A percentile compares a stretch with the other conserved stretches of the same genome.
These are phyloP conservation scores for Colletotrichum incanum DNA, from an alignment of 2,329 filamentous ascomycete species.

Conservation along the genomic window DNA sequence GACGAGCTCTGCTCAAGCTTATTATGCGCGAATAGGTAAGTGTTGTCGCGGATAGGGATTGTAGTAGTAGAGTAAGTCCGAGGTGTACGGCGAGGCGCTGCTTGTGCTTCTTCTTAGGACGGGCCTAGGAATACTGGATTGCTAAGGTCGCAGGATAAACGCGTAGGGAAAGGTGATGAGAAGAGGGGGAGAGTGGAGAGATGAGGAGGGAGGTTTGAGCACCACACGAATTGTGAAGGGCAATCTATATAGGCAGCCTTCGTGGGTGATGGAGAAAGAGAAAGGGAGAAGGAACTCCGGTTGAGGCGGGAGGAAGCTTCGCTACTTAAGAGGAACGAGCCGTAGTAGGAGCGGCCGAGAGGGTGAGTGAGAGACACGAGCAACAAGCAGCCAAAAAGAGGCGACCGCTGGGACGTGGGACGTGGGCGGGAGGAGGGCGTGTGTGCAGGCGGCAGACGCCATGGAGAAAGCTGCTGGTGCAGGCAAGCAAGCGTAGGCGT, in stretches of 20 bases:
- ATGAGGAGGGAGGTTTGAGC: slow-evolving; percentile 39
- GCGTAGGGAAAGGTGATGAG: slow-evolving; percentile 42
- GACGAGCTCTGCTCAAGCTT: slow-evolving; percentile 44
- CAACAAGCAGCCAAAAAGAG: slow-evolving; percentile 33
- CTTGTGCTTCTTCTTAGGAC: slow-evolving; percentile 36
- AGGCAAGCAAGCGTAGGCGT: slow-evolving; percentile 7
- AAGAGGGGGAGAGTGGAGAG: slow-evolving; percentile 33
- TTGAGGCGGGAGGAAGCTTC: slow-evolving; percentile 41
- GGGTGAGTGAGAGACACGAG: slow-evolving; percentile 33
- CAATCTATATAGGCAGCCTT: slow-evolving; percentile 45
- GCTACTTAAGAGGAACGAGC: slow-evolving; percentile 43
- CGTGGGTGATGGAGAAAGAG: slow-evolving; percentile 47
- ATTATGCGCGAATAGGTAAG: slow-evolving; percentile 34
- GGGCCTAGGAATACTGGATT: slow-evolving; percentile 44
- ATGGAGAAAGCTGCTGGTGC: slow-evolving; percentile 11
- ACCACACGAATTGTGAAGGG: slow-evolving; percentile 46
- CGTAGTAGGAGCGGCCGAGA: slow-evolving; percentile 26
- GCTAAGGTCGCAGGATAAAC: slow-evolving; percentile 36
- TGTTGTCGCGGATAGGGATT: slow-evolving; percentile 35
- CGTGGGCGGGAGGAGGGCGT: slow-evolving; percentile 18
- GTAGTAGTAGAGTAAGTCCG: slow-evolving; percentile 25
- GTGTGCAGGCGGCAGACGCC: slow-evolving; percentile 5
- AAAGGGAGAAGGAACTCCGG: slow-evolving; percentile 31
- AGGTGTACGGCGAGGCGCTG: slow-evolving; percentile 33
- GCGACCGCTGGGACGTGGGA: slow-evolving; percentile 17